Evolutionary conservation across 129 eudicot genomes (phyloP), one percentile per base, ranked within the genome.

Genomic region (Saussurea involucrata): DNA sequence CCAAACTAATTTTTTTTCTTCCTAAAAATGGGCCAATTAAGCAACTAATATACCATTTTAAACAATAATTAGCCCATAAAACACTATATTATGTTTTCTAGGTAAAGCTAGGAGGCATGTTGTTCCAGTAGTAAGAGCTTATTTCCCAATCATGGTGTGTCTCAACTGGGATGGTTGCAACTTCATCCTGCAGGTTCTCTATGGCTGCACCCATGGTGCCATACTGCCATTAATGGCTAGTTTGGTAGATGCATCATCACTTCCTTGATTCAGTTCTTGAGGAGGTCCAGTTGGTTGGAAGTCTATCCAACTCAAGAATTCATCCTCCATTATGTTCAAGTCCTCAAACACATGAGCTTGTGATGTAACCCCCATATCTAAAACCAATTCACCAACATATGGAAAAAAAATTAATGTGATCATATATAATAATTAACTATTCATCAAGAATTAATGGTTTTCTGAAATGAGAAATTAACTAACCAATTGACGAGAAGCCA

Each of bases 151-250:
- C 74, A 24, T 12, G 33, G 32, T 69, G 18, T 69, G n/a, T 11
- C 74, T 69, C 61, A 13, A 13, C 20, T 68, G 57, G 8, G 73
- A 15, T 69, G 28, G 73, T 15, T 69, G 73, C 18, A 69, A 36
- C 2, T 36, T 8, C 44, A 8, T 36, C 44, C 1, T 36, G 44
- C 9, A 7, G 12, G 44, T 36, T 36, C 44, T 36, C 2, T 1
- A 3, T 36, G 13, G 44, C 1, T 8, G 44, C 2, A 36, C 57
- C 57, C 31, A 69, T 36, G 32, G 57, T 36, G 57, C 73, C 73
- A 68, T 34, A 20, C 3, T 11, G 36, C 8, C 49, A 34, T 36
- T 34, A 37, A 36, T 36, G 44, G 72, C 27, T 68, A 9, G 55
- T 68, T 68, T 13, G 55, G 13, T 24, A 24, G 65, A 33, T 49